Conservation (phyloP, 805 yeast genomes). For the Saccharomycopsis oosterbeekiorum region DNA sequence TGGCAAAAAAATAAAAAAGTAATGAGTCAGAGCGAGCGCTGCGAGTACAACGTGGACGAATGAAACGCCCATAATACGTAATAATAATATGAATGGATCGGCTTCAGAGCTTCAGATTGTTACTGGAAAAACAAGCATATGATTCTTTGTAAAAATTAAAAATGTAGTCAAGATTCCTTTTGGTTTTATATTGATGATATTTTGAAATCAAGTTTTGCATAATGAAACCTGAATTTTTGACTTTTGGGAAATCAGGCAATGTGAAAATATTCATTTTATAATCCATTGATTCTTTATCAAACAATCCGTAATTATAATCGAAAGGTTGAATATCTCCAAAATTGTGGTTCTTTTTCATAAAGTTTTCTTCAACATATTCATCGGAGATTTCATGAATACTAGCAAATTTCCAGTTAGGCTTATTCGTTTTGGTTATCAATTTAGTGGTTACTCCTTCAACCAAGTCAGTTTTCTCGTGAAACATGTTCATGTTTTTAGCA, state of each 20-base stretch:
- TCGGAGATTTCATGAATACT: conserved; percentile 25
- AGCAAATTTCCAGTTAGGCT: conserved; percentile 42
- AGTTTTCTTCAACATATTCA: conserved; percentile 3
- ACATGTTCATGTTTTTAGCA: conserved; percentile 64
- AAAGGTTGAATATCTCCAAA: conserved; percentile 12
- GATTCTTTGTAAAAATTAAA: neutral
- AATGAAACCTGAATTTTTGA: neutral
- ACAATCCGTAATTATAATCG: conserved; percentile 9
- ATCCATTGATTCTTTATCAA: conserved; percentile 6
- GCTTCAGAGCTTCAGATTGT: neutral
- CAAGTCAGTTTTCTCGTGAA: conserved; percentile 46
- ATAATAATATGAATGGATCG: too few relatives aligned
- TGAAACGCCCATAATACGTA: neutral
- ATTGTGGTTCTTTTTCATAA: conserved; percentile 2
- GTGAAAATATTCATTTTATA: conserved; percentile 9
- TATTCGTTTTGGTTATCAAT: conserved; percentile 47
- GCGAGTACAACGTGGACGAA: neutral
- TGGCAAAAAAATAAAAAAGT: neutral
- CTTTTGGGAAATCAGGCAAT: conserved; percentile 7
- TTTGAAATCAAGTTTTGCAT: neutral
- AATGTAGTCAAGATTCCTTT: neutral
- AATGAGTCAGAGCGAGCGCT: neutral
- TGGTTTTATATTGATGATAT: neutral
- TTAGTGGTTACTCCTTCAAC: conserved; percentile 61
- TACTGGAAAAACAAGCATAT: neutral